Evolutionary conservation across 2,329 filamentous ascomycete species (phyloP), one percentile per base, ranked within the genome.

Genomic region (Gnomoniopsis smithogilvyi): DNA sequence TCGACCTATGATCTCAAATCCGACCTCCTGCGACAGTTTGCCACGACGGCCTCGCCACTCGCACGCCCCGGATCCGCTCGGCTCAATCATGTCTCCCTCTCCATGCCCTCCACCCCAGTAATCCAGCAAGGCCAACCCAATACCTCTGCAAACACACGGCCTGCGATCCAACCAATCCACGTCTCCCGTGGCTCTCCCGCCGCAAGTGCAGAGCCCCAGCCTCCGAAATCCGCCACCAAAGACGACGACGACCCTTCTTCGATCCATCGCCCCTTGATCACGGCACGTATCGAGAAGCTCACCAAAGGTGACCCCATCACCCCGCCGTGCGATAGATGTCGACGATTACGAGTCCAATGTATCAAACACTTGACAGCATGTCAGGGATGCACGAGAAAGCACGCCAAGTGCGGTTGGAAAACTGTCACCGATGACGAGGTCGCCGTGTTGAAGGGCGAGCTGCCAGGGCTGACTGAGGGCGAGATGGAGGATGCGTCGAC

Each of bases 361-460:
- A 78, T 93, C 51, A 96, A 96, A 73, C 90, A 96, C 63, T 78
- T 95, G 43, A 96, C 91, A 0, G 91, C 91, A 10, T 96, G 92
- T 68, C 85, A 89, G 72, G 91, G 91, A 22, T 96, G 92, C 72
- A 96, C 92, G 0, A 93, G 91, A 71, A 96, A 96, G 70, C 92
- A 96, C 70, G 91, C 91, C 21, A 93, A 92, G 67, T 96, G 92
- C 71, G 87, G 86, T 15, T 96, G 92, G 92, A 90, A 87, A 65
- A 86, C 89, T 48, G 84, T 95, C n/a, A 86, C 85, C 17, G 85
- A 91, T 34, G 87, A 89, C 3, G 92, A 96, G 61, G 67, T 77
- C 30, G 67, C 67, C 3, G 67, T 69, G 64, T 64, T 75, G 49
- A 33, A 30, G 57, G 56, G 33, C 30, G 36, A 43, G 48, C 26